Percentiles rank a stretch among this genome's conserved stretches.
Evolutionary conservation across 352 stramenopile genomes (phyloP).

Genomic region (Phytophthora aleatoria): DNA sequence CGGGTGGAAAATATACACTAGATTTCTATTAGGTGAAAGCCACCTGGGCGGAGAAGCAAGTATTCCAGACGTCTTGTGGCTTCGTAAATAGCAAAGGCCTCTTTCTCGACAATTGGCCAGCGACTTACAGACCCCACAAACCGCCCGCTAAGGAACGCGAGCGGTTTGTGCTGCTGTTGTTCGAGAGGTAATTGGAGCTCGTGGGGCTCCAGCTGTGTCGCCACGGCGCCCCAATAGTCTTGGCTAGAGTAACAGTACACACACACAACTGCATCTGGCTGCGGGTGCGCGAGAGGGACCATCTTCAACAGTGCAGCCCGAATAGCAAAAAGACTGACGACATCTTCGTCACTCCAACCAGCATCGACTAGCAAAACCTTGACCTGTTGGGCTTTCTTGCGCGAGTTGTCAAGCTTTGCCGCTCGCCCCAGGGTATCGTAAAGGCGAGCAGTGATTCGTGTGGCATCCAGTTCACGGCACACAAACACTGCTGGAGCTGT

Average conservation of each 20-base stretch:
- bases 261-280: constrained; percentile 1
- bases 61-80: constrained; percentile 11
- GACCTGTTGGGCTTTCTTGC: not conserved
- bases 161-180: not conserved
- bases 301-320: constrained; percentile 17
- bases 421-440: constrained; percentile 15
- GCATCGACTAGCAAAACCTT: constrained; percentile 6
- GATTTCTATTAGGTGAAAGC: constrained; percentile 26
- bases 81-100: constrained; percentile 20
- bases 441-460: not conserved
- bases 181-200: constrained; percentile 1
- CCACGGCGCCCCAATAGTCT: not conserved
- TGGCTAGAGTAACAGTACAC: constrained; percentile 5
- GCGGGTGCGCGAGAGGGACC: constrained; percentile 1
- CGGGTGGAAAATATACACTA: constrained; percentile 24
- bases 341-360: constrained; percentile 13
- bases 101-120: constrained; percentile 28
- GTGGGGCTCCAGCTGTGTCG: not conserved
- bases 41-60: constrained; percentile 9
- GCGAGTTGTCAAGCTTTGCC: not conserved
- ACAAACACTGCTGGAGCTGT: constrained; percentile 37
- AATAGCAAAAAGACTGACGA: constrained; percentile 1
- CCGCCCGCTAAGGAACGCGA: not conserved
- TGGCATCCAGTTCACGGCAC: constrained; percentile 39
- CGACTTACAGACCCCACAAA: constrained; percentile 3